These are phyloP conservation scores for Naganishia albida DNA, from an alignment of 1,284 basidiomycete species.

Conservation along the genomic window DNA sequence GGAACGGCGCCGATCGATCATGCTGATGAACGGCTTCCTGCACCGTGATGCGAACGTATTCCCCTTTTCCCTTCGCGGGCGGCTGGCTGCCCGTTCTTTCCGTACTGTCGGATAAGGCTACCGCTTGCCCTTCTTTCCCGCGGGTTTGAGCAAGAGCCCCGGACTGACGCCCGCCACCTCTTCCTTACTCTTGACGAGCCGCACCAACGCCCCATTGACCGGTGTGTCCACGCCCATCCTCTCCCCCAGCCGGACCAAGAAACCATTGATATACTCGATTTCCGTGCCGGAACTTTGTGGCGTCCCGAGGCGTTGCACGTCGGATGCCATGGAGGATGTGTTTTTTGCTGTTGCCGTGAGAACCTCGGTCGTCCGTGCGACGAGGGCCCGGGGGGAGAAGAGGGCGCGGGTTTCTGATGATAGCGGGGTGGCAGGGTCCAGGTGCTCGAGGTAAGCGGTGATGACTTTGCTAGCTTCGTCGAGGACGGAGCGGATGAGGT, in stretches of 20 bases:
- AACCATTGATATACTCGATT: conserved; percentile 83
- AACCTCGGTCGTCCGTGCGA: conserved; percentile 61
- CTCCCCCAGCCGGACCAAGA: conserved; percentile 68
- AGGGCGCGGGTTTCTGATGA: conserved; percentile 41
- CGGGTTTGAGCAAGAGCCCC: neutral
- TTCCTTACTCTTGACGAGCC: conserved; percentile 63
- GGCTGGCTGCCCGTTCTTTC: no score
- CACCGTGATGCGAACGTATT: no score
- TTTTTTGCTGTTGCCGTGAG: conserved; percentile 64
- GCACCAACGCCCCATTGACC: conserved; percentile 63
- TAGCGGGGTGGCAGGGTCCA: conserved; percentile 38
- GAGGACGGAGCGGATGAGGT: conserved; percentile 61
- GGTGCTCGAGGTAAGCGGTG: conserved; percentile 54
- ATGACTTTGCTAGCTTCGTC: conserved; percentile 66
- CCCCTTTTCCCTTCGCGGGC: no score
- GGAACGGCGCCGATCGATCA: no score
- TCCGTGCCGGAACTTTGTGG: conserved; percentile 59
- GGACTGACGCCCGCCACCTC: conserved; percentile 35
- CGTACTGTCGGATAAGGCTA: neutral
- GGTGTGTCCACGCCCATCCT: conserved; percentile 66
- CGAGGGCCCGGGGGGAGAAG: conserved; percentile 44
- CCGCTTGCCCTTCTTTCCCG: neutral
- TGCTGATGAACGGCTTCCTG: no score
- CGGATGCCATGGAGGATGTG: conserved; percentile 74
- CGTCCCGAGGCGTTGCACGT: conserved; percentile 58